Evolutionary conservation across 768 basidiomycete genomes (phyloP).

Genomic region (Suillus decipiens): DNA sequence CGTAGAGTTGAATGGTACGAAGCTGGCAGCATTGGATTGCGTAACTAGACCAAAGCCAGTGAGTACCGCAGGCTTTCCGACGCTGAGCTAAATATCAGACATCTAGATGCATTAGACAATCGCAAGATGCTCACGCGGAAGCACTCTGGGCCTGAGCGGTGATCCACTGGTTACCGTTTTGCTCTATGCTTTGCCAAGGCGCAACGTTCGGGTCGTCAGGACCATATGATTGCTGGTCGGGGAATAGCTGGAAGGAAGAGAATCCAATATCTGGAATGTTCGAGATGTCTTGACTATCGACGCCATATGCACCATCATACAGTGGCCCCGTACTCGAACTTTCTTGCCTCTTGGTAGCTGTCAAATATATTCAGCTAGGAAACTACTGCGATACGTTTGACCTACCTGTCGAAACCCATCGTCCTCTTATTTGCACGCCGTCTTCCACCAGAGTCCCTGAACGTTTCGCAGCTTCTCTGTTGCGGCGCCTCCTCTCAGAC

Average conservation of each 20-base stretch:
- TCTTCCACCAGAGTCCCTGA: slow-evolving; percentile 34
- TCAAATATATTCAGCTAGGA: slow-evolving; percentile 11
- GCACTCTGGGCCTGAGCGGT: slow-evolving; percentile 45
- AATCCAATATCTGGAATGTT: slow-evolving; percentile 60
- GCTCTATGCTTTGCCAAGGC: slow-evolving; percentile 52
- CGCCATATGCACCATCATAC: slow-evolving; percentile 64
- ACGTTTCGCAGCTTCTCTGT: slow-evolving; percentile 36
- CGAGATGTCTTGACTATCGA: slow-evolving; percentile 66
- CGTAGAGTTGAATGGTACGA: slow-evolving; percentile 63
- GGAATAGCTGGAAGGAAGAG: slow-evolving; percentile 64
- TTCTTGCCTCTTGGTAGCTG: slow-evolving; percentile 51
- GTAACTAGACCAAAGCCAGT: slow-evolving; percentile 67
- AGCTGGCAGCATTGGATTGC: slow-evolving; percentile 49
- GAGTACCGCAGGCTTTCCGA: slow-evolving; percentile 54
- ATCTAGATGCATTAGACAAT: neutral
- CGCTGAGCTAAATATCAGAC: slow-evolving; percentile 34
- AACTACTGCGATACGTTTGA: slow-evolving; percentile 2
- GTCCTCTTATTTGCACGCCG: slow-evolving; percentile 56
- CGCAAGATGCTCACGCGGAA: slow-evolving; percentile 39
- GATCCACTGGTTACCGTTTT: slow-evolving; percentile 59
- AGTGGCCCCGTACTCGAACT: slow-evolving; percentile 46
- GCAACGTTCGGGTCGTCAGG: slow-evolving; percentile 48
- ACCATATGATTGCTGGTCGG: slow-evolving; percentile 63
- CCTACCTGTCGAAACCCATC: slow-evolving; percentile 59
- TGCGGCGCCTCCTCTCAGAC: slow-evolving; percentile 48